Evolutionary conservation across 345 rosid genomes (phyloP), one percentile per base, ranked within the genome.

Genomic region (Laguncularia racemosa): DNA sequence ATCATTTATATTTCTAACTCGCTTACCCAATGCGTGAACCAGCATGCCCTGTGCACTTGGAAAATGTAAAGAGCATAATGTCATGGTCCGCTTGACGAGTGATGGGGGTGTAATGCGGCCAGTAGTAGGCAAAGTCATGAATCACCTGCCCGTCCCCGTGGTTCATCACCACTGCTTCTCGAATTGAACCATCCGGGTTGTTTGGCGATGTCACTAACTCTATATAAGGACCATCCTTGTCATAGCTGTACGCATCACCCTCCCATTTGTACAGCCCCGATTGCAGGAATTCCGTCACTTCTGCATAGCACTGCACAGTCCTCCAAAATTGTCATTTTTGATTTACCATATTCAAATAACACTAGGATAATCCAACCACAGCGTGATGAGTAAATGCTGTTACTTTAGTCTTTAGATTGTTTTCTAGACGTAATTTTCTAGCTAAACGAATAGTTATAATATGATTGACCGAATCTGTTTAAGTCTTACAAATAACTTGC

Each of bases 41-140:
- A 15, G 96, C 98, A 60, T 92, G 96, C 16, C 98, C 98, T 0
- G 91, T 83, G 86, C 83, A 60, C 67, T 92, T 92, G 68, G 98
- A 89, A 70, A 92, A 70, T 52, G 98, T 92, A 61, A 92, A 92
- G 14, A 92, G 79, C 96, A 89, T 89, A 33, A 84, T 73, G 61
- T 84, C 89, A 59, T 86, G 68, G 49, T 84, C 89, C 13, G 83
- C 87, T 48, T 70, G 71, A 16, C 16, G 60, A 59, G 89, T 82
- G 57, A 89, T 86, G 18, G 95, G 82, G 0, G 95, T 73, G 78
- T 81, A 83, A 4, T 89, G 95, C 20, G 98, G 96, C 98, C 97
- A 89, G 61, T 84, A 86, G 56, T 92, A 92, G 55, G 96, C 96
- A 23, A 83, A 75, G 84, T 92, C 98, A 45, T 92, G 71, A 26